Percentiles rank a stretch among this genome's conserved stretches.
Evolutionary conservation across 352 stramenopile species (phyloP).

Genomic region (Phytopythium litorale): DNA sequence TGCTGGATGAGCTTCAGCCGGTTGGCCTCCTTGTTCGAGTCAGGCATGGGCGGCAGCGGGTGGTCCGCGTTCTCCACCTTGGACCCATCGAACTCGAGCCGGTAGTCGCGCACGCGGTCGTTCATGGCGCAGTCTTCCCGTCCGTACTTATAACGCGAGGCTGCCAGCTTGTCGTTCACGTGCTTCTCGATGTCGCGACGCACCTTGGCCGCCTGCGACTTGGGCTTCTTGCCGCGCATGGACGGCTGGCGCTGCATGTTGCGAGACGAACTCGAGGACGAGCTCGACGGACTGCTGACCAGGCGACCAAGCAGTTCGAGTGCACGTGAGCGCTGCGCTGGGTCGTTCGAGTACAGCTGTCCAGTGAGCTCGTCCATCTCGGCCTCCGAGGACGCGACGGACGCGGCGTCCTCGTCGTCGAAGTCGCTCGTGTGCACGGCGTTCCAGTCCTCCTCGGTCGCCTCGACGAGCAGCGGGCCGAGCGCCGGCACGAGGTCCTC

Average conservation of each 20-base stretch:
- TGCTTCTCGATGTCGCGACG: constrained; percentile 38
- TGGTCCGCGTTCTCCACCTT: constrained; percentile 32
- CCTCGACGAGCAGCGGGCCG: constrained; percentile 29
- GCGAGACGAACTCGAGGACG: constrained; percentile 7
- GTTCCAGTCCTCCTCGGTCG: constrained; percentile 36
- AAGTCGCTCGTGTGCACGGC: constrained; percentile 6
- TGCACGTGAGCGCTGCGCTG: constrained; percentile 27
- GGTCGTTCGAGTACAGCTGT: constrained; percentile 39
- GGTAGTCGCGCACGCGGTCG: constrained; percentile 44
- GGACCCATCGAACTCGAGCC: constrained; percentile 32
- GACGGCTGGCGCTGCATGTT: constrained; percentile 1
- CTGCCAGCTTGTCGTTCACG: constrained; percentile 26
- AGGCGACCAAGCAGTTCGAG: constrained; percentile 45
- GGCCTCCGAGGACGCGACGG: constrained; percentile 11
- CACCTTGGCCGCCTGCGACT: constrained; percentile 27
- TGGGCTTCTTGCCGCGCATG: constrained; percentile 17
- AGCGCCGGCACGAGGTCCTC: constrained; percentile 35
- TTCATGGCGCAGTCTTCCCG: constrained; percentile 20
- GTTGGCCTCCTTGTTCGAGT: constrained; percentile 28
- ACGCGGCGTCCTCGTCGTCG: constrained; percentile 24
- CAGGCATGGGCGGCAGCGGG: constrained; percentile 40
- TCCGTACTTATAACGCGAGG: constrained; percentile 17
- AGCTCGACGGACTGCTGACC: constrained; percentile 18
- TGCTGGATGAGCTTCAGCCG: constrained; percentile 44
- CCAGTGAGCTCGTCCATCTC: constrained; percentile 26